Percentiles rank a stretch among this genome's conserved stretches.
phyloP scores from a whole-genome alignment of 176 grass and related monocot species.

The Triticum timopheevii region DNA sequence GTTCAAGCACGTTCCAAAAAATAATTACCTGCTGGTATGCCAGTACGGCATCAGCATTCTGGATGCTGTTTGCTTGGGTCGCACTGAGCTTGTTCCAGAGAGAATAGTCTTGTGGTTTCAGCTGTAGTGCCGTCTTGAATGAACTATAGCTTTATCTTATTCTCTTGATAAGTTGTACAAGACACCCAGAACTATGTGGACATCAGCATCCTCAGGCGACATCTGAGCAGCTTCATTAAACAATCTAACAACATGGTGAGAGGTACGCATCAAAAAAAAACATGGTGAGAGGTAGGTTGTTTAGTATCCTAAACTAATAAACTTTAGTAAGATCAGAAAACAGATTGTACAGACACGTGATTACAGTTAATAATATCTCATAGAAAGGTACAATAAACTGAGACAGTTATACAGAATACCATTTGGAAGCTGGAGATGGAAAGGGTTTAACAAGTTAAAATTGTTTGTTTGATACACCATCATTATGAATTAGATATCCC shows the following conservation, averaged over 20 bases:
- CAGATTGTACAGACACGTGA: not conserved
- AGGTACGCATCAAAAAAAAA: slow-evolving; percentile 14
- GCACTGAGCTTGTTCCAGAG: slow-evolving; percentile 99
- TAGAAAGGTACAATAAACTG: not conserved
- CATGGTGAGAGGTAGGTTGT: slow-evolving; percentile 49
- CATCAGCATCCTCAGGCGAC: slow-evolving; percentile 95
- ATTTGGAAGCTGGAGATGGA: slow-evolving; percentile 29
- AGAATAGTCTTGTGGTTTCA: slow-evolving; percentile 93
- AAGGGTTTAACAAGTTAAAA: slow-evolving; percentile 15
- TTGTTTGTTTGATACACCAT: not conserved
- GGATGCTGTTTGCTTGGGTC: slow-evolving; percentile 95
- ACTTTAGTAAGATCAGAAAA: not conserved
- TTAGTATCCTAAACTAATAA: slow-evolving; percentile 35
- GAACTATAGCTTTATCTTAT: slow-evolving; percentile 94
- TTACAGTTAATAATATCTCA: not conserved
- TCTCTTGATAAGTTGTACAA: slow-evolving; percentile 98
- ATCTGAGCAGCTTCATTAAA: slow-evolving; percentile 91
- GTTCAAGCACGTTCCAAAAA: not conserved
- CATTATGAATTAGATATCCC: not conserved
- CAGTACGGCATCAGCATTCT: slow-evolving; percentile 86
- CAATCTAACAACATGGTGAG: slow-evolving; percentile 82
- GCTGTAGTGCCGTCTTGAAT: slow-evolving; percentile 80
- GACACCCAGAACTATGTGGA: slow-evolving; percentile 96
- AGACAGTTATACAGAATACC: slow-evolving; percentile 1
- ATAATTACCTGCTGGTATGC: slow-evolving; percentile 92